These are phyloP conservation scores for Trichoderma orchidacearum DNA, from an alignment of 495 filamentous ascomycete genomes.

Conservation along the genomic window DNA sequence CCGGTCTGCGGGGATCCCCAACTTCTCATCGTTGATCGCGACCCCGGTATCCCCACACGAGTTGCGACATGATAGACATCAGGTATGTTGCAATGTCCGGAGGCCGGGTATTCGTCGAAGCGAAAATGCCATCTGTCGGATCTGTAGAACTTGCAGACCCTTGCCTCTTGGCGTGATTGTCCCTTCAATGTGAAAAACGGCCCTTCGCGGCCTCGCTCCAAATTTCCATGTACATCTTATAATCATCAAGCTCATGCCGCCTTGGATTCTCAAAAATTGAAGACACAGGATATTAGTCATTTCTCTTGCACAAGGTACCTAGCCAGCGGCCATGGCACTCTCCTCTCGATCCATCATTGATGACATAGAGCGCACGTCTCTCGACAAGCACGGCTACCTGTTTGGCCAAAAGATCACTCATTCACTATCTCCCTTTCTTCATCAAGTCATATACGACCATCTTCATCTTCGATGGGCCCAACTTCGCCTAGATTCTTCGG, in stretches of 20 bases:
- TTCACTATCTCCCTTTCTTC: conserved; percentile 58
- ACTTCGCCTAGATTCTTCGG: conserved; percentile 37
- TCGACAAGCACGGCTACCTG: conserved; percentile 36
- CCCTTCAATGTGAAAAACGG: not conserved
- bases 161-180: not conserved
- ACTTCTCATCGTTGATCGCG: too few species aligned
- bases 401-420: conserved; percentile 43
- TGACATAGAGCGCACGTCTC: conserved; percentile 1
- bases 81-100: not conserved
- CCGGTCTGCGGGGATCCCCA: not conserved
- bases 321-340: not conserved
- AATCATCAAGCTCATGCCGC: not conserved
- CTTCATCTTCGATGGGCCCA: conserved; percentile 49
- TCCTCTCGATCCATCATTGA: not conserved
- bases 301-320: not conserved
- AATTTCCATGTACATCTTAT: not conserved
- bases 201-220: too few species aligned
- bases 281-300: too few species aligned
- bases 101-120: not conserved
- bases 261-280: not conserved
- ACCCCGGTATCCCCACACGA: too few species aligned
- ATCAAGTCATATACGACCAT: conserved; percentile 47
- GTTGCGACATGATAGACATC: too few species aligned
- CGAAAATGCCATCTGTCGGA: not conserved
- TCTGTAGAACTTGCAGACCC: not conserved